These are phyloP conservation scores for Fraxinus velutina DNA, from an alignment of 305 asterid species.

Conservation along the genomic window DNA sequence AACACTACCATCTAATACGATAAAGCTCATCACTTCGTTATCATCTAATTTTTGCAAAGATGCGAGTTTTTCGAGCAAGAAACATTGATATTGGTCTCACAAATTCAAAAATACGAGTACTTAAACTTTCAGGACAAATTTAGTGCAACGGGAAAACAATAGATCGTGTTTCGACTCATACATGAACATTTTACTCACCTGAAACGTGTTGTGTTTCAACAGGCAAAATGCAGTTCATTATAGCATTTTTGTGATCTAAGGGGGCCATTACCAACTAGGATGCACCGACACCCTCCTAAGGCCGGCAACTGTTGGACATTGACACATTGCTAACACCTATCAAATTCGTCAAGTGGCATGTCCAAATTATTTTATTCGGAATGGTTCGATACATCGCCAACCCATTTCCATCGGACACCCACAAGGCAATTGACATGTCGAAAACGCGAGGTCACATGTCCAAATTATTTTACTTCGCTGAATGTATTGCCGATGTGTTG, in stretches of 20 bases:
- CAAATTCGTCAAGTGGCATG: too few species aligned
- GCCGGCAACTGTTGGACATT: too few species aligned
- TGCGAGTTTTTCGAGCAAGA: neutral
- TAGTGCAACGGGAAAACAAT: neutral
- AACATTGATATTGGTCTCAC: neutral
- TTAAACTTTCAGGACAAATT: neutral
- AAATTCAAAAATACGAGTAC: neutral
- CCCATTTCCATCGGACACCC: too few species aligned
- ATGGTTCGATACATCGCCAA: too few species aligned
- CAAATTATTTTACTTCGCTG: too few species aligned
- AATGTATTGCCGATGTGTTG: too few species aligned
- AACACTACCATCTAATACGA: neutral
- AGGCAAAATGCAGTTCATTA: neutral
- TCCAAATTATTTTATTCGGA: too few species aligned
- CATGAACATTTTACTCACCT: neutral
- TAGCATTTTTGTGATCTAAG: neutral
- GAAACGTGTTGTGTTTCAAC: neutral
- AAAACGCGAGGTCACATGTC: too few species aligned
- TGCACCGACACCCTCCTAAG: too few species aligned
- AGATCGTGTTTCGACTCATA: neutral
- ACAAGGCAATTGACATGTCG: too few species aligned
- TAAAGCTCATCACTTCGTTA: neutral
- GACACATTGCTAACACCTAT: too few species aligned
- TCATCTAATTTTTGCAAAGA: neutral
- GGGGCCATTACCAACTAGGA: neutral